A percentile compares a stretch with the other conserved stretches of the same genome.
phyloP scores from a whole-genome alignment of 2,329 filamentous ascomycete genomes.

The Fusarium denticulatum region DNA sequence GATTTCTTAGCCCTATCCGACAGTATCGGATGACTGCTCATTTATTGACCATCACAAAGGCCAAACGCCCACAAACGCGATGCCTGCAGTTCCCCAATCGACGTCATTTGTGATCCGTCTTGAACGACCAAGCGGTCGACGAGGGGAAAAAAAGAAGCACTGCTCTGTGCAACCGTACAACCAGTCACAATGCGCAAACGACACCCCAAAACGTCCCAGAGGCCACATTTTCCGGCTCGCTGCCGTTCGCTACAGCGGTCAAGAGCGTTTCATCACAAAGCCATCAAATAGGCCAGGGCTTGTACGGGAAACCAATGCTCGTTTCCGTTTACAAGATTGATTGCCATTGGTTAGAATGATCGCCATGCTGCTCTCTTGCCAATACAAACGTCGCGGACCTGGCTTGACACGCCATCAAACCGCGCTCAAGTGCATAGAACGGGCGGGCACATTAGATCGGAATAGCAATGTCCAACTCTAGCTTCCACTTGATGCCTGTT shows the following conservation, averaged over 20 bases:
- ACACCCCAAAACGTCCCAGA: not conserved
- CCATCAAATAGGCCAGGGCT: not conserved
- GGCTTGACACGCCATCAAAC: not conserved
- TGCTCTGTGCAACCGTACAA: not conserved
- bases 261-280: not conserved
- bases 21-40: not conserved
- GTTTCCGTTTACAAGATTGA: not conserved
- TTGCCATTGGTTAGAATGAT: not conserved
- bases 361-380: not conserved
- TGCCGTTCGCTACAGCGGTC: not conserved
- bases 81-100: not conserved
- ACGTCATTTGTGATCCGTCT: not conserved
- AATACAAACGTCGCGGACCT: not conserved
- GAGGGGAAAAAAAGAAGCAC: not conserved
- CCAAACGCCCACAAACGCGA: not conserved
- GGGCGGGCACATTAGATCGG: not conserved
- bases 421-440: not conserved
- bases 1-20: not conserved
- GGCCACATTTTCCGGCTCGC: not conserved
- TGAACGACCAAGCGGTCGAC: slow-evolving; percentile 7
- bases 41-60: not conserved
- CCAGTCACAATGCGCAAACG: not conserved
- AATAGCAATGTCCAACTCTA: not conserved
- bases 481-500: not conserved
- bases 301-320: not conserved